phyloP scores from a whole-genome alignment of 2,329 filamentous ascomycete species.

The Phaeomoniella chlamydospora region DNA sequence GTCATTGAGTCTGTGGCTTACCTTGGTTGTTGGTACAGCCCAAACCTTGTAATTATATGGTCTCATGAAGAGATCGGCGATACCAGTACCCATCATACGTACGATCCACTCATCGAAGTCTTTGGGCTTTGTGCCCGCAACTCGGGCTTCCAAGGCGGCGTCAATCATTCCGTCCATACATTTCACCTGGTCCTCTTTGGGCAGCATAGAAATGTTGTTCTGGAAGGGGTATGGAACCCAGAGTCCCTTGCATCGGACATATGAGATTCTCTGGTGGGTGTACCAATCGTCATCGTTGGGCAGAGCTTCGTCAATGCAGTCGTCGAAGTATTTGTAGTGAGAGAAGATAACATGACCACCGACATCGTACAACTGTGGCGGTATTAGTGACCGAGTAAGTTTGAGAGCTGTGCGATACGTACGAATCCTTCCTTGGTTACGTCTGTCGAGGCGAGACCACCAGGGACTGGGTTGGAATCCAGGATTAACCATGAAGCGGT shows the following conservation, averaged over 20 bases:
- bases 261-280: slow-evolving; percentile 95
- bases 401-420: slow-evolving; percentile 1
- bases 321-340: slow-evolving; percentile 99
- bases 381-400: slow-evolving; percentile 1
- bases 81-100: slow-evolving; percentile 74
- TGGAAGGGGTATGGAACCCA: slow-evolving; percentile 99
- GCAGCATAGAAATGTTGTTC: slow-evolving; percentile 98
- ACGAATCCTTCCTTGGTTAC: slow-evolving; percentile 62
- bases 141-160: slow-evolving; percentile 72
- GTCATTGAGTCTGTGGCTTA: slow-evolving; percentile 27
- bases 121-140: slow-evolving; percentile 81
- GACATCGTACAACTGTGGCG: slow-evolving; percentile 79
- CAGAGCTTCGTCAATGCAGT: slow-evolving; percentile 93
- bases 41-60: slow-evolving; percentile 99
- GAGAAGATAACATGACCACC: slow-evolving; percentile 98
- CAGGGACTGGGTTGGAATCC: slow-evolving; percentile 80
- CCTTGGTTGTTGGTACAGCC: slow-evolving; percentile 95
- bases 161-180: slow-evolving; percentile 95
- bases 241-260: slow-evolving; percentile 87
- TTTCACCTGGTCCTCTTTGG: slow-evolving; percentile 90
- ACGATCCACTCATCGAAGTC: slow-evolving; percentile 98
- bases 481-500: slow-evolving; percentile 92
- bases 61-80: slow-evolving; percentile 95
- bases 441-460: slow-evolving; percentile 92
- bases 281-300: slow-evolving; percentile 93